Base-by-base conservation (phyloP, 768 basidiomycete species). In the Tephrocybe sp. region DNA sequence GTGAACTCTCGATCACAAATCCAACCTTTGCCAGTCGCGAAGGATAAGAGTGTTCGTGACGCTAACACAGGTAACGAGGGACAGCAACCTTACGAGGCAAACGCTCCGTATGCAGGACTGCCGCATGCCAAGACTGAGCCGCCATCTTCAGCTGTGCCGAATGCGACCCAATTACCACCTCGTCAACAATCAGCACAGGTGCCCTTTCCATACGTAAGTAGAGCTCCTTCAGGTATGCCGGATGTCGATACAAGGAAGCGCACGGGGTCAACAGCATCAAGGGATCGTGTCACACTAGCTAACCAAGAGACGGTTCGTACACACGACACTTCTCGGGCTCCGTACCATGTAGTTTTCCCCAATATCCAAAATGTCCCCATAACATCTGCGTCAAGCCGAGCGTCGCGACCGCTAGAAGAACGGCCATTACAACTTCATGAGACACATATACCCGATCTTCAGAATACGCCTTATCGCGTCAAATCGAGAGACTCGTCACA, bases 161-260 rank as follows among this genome's bases (percentile, higher is more conserved):
- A n/a, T 16, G 34, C 34, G 16, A 35, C 5, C n/a, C n/a, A 22
- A 15, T 19, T n/a, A 11, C 21, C 18, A 6, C 47, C 19, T 18
- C 26, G 15, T 15, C 32, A 40, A 12, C 32, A 38, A 41, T 22
- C 12, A 15, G 21, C 28, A 7, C 42, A 47, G 12, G 24, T 31
- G 7, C 21, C n/a, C 25, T 28, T 16, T 9, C 13, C 21, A 7
- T 24, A 43, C 36, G 24, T 16, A 21, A 37, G 28, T 28, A 27
- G 35, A 27, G 15, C 11, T 27, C 27, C 47, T 41, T 27, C 31
- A 16, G 18, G 21, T 34, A 11, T 16, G 4, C 5, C 32, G 5
- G 35, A 19, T 16, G 22, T 30, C 13, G 47, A 40, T 18, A 41
- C 47, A 8, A 45, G 52, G 37, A 40, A 44, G 22, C 25, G 7